Conservation (phyloP, 805 yeast species). For the Yamadazyma olivae region DNA sequence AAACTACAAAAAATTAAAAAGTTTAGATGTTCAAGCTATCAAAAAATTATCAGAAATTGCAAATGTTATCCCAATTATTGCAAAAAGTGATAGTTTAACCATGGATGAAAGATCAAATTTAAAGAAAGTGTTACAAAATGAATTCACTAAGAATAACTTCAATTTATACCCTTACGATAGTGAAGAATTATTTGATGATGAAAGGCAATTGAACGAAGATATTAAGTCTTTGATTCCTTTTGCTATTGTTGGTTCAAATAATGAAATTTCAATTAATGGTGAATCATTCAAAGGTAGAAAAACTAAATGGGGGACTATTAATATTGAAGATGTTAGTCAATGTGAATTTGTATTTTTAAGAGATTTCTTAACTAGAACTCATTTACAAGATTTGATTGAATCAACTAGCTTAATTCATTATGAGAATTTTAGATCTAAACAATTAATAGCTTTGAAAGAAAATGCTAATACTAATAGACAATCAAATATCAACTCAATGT, state of each 20-base stretch:
- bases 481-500: slow-evolving; percentile 12
- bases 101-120: slow-evolving; percentile 76
- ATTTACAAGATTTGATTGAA: slow-evolving; percentile 92
- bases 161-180: slow-evolving; percentile 82
- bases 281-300: slow-evolving; percentile 84
- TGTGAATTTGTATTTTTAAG: slow-evolving; percentile 94
- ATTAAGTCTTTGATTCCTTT: slow-evolving; percentile 80
- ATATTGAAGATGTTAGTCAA: slow-evolving; percentile 91
- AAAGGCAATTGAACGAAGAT: slow-evolving; percentile 68
- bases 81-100: slow-evolving; percentile 89
- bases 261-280: slow-evolving; percentile 71
- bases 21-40: slow-evolving; percentile 78
- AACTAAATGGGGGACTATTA: slow-evolving; percentile 90
- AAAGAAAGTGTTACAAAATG: slow-evolving; percentile 73
- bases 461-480: slow-evolving; percentile 50
- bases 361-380: slow-evolving; percentile 92
- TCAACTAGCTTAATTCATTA: slow-evolving; percentile 85
- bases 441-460: slow-evolving; percentile 89
- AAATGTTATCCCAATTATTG: slow-evolving; percentile 93
- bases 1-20: slow-evolving; percentile 78
- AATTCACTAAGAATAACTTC: slow-evolving; percentile 69
- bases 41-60: slow-evolving; percentile 84
- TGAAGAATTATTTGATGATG: slow-evolving; percentile 67
- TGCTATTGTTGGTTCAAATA: slow-evolving; percentile 91
- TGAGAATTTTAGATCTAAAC: slow-evolving; percentile 91